Conservation (phyloP, 1,284 basidiomycete genomes). For the Agroathelia rolfsii region DNA sequence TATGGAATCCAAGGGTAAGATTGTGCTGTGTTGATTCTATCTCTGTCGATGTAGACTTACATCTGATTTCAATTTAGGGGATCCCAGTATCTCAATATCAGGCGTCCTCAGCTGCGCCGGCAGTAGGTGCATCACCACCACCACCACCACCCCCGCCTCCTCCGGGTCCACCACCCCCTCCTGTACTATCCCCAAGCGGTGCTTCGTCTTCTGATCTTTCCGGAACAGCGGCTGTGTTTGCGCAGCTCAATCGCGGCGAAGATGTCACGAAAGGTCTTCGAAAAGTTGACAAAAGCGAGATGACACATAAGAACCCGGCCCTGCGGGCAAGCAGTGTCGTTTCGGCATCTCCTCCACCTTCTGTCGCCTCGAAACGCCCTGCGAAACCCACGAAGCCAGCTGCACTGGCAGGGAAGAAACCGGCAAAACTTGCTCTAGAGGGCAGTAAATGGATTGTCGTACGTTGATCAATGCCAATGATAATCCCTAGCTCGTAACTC, state of each 20-base stretch:
- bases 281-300: conserved; percentile 92
- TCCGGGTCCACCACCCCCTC: conserved; percentile 47
- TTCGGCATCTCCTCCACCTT: conserved; percentile 28
- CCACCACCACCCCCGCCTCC: conserved; percentile 38
- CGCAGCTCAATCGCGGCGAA: conserved; percentile 84
- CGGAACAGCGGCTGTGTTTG: conserved; percentile 85
- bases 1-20: conserved; percentile 81
- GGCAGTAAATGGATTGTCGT: conserved; percentile 94
- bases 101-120: conserved; percentile 20
- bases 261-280: conserved; percentile 84
- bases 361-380: conserved; percentile 49
- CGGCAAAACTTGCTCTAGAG: conserved; percentile 83
- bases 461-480: conserved; percentile 21
- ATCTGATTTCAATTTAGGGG: conserved; percentile 38
- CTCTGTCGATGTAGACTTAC: not conserved
- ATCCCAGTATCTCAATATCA: conserved; percentile 50
- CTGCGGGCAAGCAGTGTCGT: conserved; percentile 63
- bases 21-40: not conserved
- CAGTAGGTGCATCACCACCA: conserved; percentile 20
- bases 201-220: conserved; percentile 29
- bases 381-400: conserved; percentile 75
- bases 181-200: conserved; percentile 32
- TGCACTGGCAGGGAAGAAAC: conserved; percentile 79
- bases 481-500: not conserved
- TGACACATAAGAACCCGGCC: conserved; percentile 98